Evolutionary conservation across 129 eudicot species (phyloP), one percentile per base, ranked within the genome.

Genomic region (Flaveria robusta): DNA sequence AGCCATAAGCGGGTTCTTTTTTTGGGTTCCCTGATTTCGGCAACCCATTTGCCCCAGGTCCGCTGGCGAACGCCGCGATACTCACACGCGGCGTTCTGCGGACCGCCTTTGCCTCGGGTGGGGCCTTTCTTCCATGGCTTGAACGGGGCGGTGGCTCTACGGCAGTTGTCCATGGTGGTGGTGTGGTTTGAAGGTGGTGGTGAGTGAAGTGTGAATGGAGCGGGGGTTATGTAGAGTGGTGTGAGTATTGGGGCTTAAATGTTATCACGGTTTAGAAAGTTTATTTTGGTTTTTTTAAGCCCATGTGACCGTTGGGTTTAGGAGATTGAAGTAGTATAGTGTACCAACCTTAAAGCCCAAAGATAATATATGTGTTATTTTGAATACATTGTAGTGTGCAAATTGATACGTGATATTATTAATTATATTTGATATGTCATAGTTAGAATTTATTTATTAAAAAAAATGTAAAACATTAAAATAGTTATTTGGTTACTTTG

Each of bases 51-150:
- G 3, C 99, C 99, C 97, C 97, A 94, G 0, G 99, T 94, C 50
- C 99, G 49, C 65, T 94, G 97, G 19, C 97, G 87, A 7, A 94
- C 99, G 3, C 99, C 97, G 20, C 99, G 86, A 68, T 83, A 94
- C 64, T 90, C 96, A 13, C 97, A 91, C 3, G 86, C 74, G n/a
- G 99, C 86, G 51, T 94, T 94, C 81, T 87, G 96, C 1, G 99
- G 99, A 0, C 99, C 94, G 29, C 99, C 97, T 81, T 94, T 94
- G 81, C 99, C 97, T 66, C 99, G 60, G 15, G 97, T 83, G 3
- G 99, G 99, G 16, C 99, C 99, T 66, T 91, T 91, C 81, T 94
- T 94, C 99, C 99, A 94, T 68, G 97, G 96, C 80, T 91, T 94
- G 37, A 85, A 81, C 0, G 90, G 88, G 12, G 87, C 55, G 20